Evolutionary conservation across 352 stramenopile genomes (phyloP).

Genomic region (Phytopythium chamaehyphon): DNA sequence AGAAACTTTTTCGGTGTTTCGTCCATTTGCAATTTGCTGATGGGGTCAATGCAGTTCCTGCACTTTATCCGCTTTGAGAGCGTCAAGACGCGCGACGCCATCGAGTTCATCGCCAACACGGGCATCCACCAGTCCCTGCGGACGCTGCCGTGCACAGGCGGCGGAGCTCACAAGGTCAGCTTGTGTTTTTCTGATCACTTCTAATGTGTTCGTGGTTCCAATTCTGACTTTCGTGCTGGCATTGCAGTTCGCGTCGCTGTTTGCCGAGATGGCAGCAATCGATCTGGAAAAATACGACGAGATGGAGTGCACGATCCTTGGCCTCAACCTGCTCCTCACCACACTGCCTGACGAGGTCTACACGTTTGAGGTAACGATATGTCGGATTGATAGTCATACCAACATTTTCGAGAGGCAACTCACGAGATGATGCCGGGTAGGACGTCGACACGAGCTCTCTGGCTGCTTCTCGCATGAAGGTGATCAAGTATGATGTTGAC

Average conservation of each 20-base stretch:
- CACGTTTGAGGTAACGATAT: constrained; percentile 89
- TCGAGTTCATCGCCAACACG: constrained; percentile 73
- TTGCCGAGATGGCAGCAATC: constrained; percentile 78
- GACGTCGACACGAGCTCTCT: constrained; percentile 81
- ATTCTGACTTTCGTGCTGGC: neutral
- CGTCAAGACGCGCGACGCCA: constrained; percentile 62
- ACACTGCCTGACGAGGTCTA: constrained; percentile 97
- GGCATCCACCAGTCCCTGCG: constrained; percentile 81
- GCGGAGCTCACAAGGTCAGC: constrained; percentile 78
- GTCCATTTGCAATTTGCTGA: neutral
- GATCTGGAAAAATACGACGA: constrained; percentile 89
- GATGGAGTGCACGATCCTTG: constrained; percentile 96
- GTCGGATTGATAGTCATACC: neutral
- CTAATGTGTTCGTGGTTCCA: neutral
- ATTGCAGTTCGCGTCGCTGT: constrained; percentile 57
- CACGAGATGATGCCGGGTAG: constrained; percentile 10
- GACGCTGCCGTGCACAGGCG: constrained; percentile 73
- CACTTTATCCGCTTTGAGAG: constrained; percentile 94
- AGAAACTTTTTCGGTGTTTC: neutral
- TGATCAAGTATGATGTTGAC: constrained; percentile 71
- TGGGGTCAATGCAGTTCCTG: constrained; percentile 66
- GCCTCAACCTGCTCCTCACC: constrained; percentile 96
- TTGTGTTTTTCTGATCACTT: neutral
- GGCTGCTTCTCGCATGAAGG: constrained; percentile 66
- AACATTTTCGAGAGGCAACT: neutral